Percentiles rank a stretch among this genome's conserved stretches.
These are phyloP conservation scores for Lasiodiplodia theobromae DNA, from an alignment of 2,329 filamentous ascomycete genomes.

Conservation along the genomic window DNA sequence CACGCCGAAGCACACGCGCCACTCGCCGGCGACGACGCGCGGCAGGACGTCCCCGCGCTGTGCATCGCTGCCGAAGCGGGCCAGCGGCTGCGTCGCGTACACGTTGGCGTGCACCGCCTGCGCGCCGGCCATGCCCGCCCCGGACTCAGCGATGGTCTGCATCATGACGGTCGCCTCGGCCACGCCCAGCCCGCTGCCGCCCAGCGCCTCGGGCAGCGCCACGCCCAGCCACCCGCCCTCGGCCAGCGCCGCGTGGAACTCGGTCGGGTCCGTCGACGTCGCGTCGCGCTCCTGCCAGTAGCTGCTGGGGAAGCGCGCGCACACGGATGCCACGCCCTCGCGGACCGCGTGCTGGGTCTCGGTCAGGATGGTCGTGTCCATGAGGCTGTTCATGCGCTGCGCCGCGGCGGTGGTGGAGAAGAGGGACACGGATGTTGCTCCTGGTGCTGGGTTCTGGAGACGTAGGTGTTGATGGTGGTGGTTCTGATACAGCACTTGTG, in stretches of 20 bases:
- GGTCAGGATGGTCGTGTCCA: slow-evolving; percentile 76
- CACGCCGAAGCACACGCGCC: slow-evolving; percentile 75
- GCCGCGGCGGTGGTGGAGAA: background rate
- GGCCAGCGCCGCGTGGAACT: slow-evolving; percentile 77
- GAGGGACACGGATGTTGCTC: background rate
- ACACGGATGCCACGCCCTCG: slow-evolving; percentile 73
- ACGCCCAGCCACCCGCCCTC: slow-evolving; percentile 83
- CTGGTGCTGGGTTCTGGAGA: background rate
- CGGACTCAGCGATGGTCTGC: slow-evolving; percentile 78
- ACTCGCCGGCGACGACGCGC: slow-evolving; percentile 66
- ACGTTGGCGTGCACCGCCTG: slow-evolving; percentile 69
- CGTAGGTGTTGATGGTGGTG: background rate
- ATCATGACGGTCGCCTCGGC: slow-evolving; percentile 88
- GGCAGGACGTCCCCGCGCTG: slow-evolving; percentile 72
- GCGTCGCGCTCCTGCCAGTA: slow-evolving; percentile 82
- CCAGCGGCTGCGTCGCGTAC: slow-evolving; percentile 65
- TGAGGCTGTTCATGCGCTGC: slow-evolving; percentile 55
- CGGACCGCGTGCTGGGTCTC: slow-evolving; percentile 76
- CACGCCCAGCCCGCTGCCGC: slow-evolving; percentile 78
- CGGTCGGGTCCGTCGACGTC: slow-evolving; percentile 72
- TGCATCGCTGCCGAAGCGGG: slow-evolving; percentile 71
- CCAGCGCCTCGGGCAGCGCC: slow-evolving; percentile 75
- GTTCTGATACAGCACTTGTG: background rate
- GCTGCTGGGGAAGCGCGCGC: slow-evolving; percentile 69
- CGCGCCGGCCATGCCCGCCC: slow-evolving; percentile 77